Evolutionary conservation across 306 rosid species (phyloP).

Genomic region (Aeschynomene evenia): DNA sequence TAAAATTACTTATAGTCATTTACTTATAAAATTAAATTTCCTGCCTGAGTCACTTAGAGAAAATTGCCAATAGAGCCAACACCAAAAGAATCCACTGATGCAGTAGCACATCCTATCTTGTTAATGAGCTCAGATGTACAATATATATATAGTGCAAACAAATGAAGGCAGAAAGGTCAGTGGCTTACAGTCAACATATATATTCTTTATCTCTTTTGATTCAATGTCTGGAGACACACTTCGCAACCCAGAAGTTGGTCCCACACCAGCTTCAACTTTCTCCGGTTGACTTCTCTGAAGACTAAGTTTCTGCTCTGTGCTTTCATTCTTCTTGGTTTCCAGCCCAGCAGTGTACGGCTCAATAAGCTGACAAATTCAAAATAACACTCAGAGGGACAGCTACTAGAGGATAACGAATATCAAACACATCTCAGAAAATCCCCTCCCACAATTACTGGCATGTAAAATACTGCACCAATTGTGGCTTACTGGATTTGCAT

Average conservation of each 20-base stretch:
- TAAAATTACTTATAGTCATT: no score
- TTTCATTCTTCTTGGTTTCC: constrained; percentile 40
- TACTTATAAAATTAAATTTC: constrained; percentile 3
- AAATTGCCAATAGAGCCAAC: background rate
- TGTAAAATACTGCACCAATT: background rate
- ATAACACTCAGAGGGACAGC: background rate
- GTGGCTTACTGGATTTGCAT: background rate
- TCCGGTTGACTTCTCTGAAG: constrained; percentile 44
- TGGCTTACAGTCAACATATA: constrained; percentile 74
- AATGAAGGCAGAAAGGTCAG: constrained; percentile 14
- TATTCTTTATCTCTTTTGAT: constrained; percentile 73
- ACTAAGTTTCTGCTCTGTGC: constrained; percentile 35
- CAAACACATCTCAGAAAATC: background rate
- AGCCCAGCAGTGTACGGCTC: constrained; percentile 59
- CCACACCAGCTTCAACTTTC: constrained; percentile 38
- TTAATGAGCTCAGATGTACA: background rate
- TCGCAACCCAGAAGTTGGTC: constrained; percentile 40
- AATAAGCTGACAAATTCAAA: constrained; percentile 45
- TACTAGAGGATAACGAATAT: background rate
- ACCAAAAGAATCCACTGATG: background rate
- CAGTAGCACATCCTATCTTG: background rate
- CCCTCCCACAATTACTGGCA: background rate
- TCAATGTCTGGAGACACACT: constrained; percentile 55
- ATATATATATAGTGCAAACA: background rate
- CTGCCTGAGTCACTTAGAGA: background rate